These are phyloP conservation scores for Nemania sp. DNA, from an alignment of 2,329 filamentous ascomycete species.

Conservation along the genomic window DNA sequence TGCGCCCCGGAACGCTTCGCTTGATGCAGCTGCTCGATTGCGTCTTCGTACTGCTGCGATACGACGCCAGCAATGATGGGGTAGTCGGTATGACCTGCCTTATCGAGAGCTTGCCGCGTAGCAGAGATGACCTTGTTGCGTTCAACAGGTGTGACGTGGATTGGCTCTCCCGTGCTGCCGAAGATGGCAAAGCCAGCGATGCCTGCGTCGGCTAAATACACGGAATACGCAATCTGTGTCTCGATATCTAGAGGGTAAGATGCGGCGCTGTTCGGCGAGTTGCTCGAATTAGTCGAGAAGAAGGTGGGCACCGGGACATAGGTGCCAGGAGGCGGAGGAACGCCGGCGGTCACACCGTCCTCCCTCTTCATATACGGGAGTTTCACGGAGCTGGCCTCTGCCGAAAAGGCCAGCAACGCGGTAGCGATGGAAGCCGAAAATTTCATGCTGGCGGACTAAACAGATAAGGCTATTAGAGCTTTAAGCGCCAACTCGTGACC, in stretches of 20 bases:
- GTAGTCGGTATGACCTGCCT: constrained; percentile 59
- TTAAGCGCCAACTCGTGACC: background rate
- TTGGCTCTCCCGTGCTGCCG: constrained; percentile 66
- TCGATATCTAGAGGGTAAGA: constrained; percentile 59
- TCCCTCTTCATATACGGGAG: constrained; percentile 16
- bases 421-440: constrained; percentile 6
- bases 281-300: constrained; percentile 51
- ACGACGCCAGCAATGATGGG: constrained; percentile 55
- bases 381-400: constrained; percentile 10
- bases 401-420: constrained; percentile 15
- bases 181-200: constrained; percentile 65
- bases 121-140: constrained; percentile 57
- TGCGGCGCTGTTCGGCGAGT: constrained; percentile 40
- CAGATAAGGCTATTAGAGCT: background rate
- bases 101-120: constrained; percentile 57
- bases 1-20: constrained; percentile 61
- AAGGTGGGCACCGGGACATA: constrained; percentile 67
- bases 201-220: constrained; percentile 63
- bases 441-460: constrained; percentile 14
- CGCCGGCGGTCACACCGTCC: constrained; percentile 19
- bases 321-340: constrained; percentile 55
- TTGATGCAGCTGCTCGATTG: constrained; percentile 52
- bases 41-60: constrained; percentile 30
- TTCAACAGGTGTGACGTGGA: constrained; percentile 63
- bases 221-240: constrained; percentile 59